A percentile compares a stretch with the other conserved stretches of the same genome.
These are phyloP conservation scores for Piper betle DNA, from an alignment of 164 flowering plant species.

Conservation along the genomic window DNA sequence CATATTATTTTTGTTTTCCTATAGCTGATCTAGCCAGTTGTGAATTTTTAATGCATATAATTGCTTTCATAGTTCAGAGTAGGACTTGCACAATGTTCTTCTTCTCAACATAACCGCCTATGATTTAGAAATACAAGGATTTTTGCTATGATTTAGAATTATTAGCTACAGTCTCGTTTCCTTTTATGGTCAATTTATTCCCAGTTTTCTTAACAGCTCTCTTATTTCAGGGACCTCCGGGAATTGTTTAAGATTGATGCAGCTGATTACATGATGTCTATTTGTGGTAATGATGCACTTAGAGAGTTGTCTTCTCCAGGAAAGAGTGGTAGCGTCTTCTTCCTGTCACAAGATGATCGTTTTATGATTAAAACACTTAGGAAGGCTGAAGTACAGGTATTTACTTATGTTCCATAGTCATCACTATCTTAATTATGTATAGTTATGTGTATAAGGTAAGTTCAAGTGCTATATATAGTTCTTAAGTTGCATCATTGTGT, in stretches of 20 bases:
- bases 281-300: constrained; percentile 95
- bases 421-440: no score
- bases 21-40: no score
- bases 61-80: no score
- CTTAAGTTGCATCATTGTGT: neutral
- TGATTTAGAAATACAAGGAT: no score
- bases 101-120: no score
- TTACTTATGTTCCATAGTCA: neutral
- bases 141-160: neutral
- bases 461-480: neutral
- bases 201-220: neutral
- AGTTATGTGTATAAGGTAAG: neutral
- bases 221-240: constrained; percentile 52
- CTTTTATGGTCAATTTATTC: neutral
- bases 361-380: constrained; percentile 98
- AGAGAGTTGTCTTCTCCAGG: constrained; percentile 98
- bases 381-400: constrained; percentile 93
- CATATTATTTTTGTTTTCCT: no score
- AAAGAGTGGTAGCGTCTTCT: constrained; percentile 94
- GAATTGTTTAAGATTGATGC: constrained; percentile 98
- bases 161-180: no score
- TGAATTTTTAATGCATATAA: no score
- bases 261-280: constrained; percentile 98
- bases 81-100: no score
- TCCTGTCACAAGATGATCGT: constrained; percentile 92